phyloP scores from a whole-genome alignment of 805 yeast species.

The Ogataea pini region DNA sequence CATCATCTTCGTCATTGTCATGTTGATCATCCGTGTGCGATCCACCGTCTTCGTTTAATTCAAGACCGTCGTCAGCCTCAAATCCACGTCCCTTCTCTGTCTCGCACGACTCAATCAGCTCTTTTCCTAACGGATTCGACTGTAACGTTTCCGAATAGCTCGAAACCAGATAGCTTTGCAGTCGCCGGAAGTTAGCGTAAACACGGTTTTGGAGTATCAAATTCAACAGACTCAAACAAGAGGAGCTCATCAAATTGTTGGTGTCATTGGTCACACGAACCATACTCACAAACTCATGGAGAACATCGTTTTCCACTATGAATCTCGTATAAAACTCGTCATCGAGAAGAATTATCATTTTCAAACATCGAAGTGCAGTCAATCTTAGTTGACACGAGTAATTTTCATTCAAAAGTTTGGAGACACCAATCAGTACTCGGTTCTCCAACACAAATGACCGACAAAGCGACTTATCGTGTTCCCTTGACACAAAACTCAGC shows the following conservation, averaged over 20 bases:
- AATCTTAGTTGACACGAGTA: slow-evolving; percentile 57
- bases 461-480: slow-evolving; percentile 59
- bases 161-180: slow-evolving; percentile 25
- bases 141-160: slow-evolving; percentile 19
- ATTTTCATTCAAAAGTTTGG: slow-evolving; percentile 44
- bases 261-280: slow-evolving; percentile 48
- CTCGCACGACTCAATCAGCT: slow-evolving; percentile 13
- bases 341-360: slow-evolving; percentile 58
- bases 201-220: slow-evolving; percentile 24
- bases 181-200: slow-evolving; percentile 21
- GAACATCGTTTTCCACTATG: slow-evolving; percentile 56
- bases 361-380: slow-evolving; percentile 69
- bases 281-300: slow-evolving; percentile 48
- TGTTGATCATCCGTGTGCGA: slow-evolving; percentile 36
- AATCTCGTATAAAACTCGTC: slow-evolving; percentile 61
- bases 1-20: slow-evolving; percentile 26
- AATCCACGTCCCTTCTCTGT: slow-evolving; percentile 4
- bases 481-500: slow-evolving; percentile 62
- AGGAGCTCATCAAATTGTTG: slow-evolving; percentile 71
- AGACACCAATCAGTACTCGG: slow-evolving; percentile 56
- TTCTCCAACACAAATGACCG: slow-evolving; percentile 64
- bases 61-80: slow-evolving; percentile 5
- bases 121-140: slow-evolving; percentile 25
- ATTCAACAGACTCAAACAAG: slow-evolving; percentile 61
- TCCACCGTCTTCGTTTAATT: neutral